phyloP scores from a whole-genome alignment of 495 filamentous ascomycete species.

The Pyrenula aspistea region DNA sequence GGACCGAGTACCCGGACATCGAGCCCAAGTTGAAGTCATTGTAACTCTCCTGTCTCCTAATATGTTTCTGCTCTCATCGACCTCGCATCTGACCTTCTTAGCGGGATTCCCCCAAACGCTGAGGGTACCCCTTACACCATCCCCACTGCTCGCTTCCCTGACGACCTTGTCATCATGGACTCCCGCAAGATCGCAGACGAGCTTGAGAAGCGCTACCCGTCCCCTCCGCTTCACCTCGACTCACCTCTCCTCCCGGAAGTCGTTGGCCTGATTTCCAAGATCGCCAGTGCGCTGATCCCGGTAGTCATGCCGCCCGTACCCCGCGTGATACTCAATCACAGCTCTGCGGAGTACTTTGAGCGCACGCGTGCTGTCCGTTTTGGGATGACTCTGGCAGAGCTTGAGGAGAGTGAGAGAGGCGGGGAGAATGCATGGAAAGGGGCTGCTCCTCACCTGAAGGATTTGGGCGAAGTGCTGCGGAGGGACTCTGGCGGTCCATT shows the following conservation, averaged over 20 bases:
- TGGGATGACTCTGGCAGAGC: slow-evolving; percentile 32
- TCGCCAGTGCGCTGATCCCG: slow-evolving; percentile 9
- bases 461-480: slow-evolving; percentile 33
- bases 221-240: slow-evolving; percentile 39
- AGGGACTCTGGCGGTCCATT: slow-evolving; percentile 37
- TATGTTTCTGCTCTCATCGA: no score
- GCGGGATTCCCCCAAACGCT: slow-evolving; percentile 23
- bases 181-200: slow-evolving; percentile 34
- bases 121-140: slow-evolving; percentile 32
- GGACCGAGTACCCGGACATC: slow-evolving; percentile 54
- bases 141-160: slow-evolving; percentile 38
- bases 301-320: slow-evolving; percentile 23
- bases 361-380: slow-evolving; percentile 20
- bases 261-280: slow-evolving; percentile 5
- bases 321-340: slow-evolving; percentile 22
- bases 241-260: slow-evolving; percentile 25
- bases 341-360: slow-evolving; percentile 31
- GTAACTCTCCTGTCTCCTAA: slow-evolving; percentile 14
- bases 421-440: slow-evolving; percentile 26
- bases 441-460: slow-evolving; percentile 19
- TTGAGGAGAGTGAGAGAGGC: slow-evolving; percentile 22
- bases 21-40: slow-evolving; percentile 29
- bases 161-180: slow-evolving; percentile 45
- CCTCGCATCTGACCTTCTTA: slow-evolving; percentile 7
- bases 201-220: slow-evolving; percentile 40